Evolutionary conservation across 148 eudicot genomes (phyloP).

Genomic region (Rhododendron molle): DNA sequence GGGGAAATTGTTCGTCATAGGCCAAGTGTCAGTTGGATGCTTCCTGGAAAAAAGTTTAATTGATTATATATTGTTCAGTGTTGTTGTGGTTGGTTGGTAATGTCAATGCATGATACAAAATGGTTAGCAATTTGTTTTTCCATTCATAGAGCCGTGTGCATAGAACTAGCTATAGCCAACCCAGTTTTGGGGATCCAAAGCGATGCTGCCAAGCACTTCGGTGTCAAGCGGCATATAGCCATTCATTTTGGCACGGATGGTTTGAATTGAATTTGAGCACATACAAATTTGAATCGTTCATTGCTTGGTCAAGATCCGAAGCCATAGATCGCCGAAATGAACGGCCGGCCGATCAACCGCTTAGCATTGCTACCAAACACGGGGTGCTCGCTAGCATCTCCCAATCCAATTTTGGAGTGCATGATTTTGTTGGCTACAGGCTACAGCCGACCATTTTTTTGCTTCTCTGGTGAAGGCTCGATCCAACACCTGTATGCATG

Average conservation of each 20-base stretch:
- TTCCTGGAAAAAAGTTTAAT: not conserved
- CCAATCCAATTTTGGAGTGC: too few species aligned
- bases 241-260: too few species aligned
- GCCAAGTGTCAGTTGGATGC: not conserved
- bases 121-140: not conserved
- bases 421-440: not conserved
- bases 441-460: not conserved
- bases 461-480: not conserved
- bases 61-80: not conserved
- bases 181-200: not conserved
- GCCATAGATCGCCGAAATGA: too few species aligned
- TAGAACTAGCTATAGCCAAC: not conserved
- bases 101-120: not conserved
- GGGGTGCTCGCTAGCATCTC: too few species aligned
- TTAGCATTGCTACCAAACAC: too few species aligned
- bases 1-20: not conserved
- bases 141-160: not conserved
- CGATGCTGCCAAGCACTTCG: too few species aligned
- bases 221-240: too few species aligned
- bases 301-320: too few species aligned
- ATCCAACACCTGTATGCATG: not conserved
- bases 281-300: too few species aligned
- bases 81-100: not conserved
- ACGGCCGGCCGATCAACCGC: too few species aligned
- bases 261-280: too few species aligned